Percentiles rank a stretch among this genome's conserved stretches.
Conservation (phyloP, 2,329 filamentous ascomycete species). For the Aspergillus luchuensis region DNA sequence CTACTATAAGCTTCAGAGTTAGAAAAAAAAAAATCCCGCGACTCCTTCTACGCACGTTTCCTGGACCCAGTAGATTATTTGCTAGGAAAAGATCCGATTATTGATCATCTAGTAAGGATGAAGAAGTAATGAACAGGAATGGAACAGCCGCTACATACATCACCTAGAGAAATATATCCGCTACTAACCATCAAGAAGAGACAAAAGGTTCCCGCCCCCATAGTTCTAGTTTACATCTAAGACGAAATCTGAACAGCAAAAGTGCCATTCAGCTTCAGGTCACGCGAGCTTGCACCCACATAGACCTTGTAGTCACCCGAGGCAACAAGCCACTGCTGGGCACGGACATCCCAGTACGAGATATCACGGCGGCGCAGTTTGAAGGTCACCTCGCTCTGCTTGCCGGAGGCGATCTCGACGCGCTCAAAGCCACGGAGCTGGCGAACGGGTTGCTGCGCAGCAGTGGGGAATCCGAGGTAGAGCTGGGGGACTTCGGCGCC, state of each 20-base stretch:
- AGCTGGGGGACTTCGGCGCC: constrained; percentile 59
- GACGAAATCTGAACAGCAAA: constrained; percentile 8
- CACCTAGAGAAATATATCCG: no score
- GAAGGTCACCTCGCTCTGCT: constrained; percentile 48
- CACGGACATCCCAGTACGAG: constrained; percentile 39
- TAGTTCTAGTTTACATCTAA: neutral
- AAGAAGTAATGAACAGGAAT: no score
- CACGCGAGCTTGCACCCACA: constrained; percentile 29
- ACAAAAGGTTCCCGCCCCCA: neutral
- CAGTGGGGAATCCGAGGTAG: constrained; percentile 52
- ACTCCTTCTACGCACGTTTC: no score
- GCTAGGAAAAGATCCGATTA: no score
- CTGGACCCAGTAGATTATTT: no score
- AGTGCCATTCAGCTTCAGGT: constrained; percentile 23
- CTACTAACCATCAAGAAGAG: no score
- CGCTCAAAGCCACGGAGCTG: constrained; percentile 59
- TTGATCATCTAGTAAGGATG: no score
- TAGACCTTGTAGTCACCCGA: constrained; percentile 25
- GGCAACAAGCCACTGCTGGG: constrained; percentile 39
- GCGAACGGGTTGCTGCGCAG: constrained; percentile 27
- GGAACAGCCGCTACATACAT: no score
- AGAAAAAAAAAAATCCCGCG: no score
- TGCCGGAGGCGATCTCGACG: constrained; percentile 45
- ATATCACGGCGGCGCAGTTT: constrained; percentile 45
- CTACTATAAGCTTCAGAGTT: no score